Base-by-base conservation (phyloP, 208 protist genomes). In the Phytomonas sp. region DNA sequence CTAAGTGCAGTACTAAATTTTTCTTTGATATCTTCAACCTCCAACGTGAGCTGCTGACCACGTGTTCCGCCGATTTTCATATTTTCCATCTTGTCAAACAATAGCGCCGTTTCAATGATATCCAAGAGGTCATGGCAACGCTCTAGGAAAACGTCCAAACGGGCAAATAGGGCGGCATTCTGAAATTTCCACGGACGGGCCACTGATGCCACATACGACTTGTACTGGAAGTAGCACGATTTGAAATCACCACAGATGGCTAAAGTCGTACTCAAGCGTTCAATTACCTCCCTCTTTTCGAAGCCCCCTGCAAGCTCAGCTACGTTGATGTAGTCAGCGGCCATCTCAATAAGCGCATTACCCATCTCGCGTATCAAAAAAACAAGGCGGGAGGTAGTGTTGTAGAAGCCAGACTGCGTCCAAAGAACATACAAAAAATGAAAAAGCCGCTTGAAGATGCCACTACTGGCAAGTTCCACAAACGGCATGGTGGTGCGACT, bases 81-180 rank as follows among this genome's bases (percentile, higher is more conserved):
- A 67, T 85, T 97, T 68, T 98, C 95, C 81, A 98, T 96, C 81
- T 97, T 97, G 74, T 93, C 85, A 82, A 98, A 99, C 34, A 98
- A 77, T 11, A 97, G 80, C n/a, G 93, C 89, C 1, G 92, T 97
- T 78, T 98, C 92, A 66, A 96, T 83, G 26, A 98, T 78, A 72
- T 99, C 96, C 59, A 98, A 82, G 17, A 98, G 73, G 78, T 98
- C 96, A 84, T 98, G 93, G 80, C 93, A 97, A 62, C 97, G 93
- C 79, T 99, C 97, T 28, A 98, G 77, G 82, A 98, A 99, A 0
- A 85, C 77, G 77, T 98, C 95, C 29, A 98, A 82, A 1, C 97
- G 79, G 4, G 93, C 81, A 78, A 99, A 99, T n/a, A 98, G 84
- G 2, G 94, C 83, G 9, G 83, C 82, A 80, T 98, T 97, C 79